These are phyloP conservation scores for Piedraia hortae DNA, from an alignment of 2,329 filamentous ascomycete genomes.

Conservation along the genomic window DNA sequence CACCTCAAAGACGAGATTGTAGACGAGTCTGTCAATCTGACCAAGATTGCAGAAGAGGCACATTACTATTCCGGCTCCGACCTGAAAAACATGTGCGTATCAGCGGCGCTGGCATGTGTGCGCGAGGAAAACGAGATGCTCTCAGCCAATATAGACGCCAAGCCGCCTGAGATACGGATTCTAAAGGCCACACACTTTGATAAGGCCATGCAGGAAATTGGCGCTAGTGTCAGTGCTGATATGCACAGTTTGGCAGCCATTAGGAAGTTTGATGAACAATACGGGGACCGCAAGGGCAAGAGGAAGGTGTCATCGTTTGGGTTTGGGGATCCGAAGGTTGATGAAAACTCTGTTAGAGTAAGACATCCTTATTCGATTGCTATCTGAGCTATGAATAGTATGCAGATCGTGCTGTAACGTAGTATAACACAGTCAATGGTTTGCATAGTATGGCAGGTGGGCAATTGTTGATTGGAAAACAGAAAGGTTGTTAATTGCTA, in stretches of 20 bases:
- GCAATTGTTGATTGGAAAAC: too few species aligned
- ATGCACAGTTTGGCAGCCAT: conserved; percentile 71
- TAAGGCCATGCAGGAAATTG: conserved; percentile 63
- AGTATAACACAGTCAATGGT: too few species aligned
- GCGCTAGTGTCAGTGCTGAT: conserved; percentile 76
- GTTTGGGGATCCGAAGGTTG: conserved; percentile 8
- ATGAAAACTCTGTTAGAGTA: conserved; percentile 11
- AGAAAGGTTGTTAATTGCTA: too few species aligned
- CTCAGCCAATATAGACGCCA: conserved; percentile 15
- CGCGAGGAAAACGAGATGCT: conserved; percentile 36
- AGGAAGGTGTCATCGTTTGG: conserved; percentile 14
- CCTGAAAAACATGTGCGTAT: conserved; percentile 57
- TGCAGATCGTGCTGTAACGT: too few species aligned
- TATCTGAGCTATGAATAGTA: too few species aligned
- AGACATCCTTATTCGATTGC: too few species aligned
- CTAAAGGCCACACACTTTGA: conserved; percentile 52
- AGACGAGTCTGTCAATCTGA: conserved; percentile 31
- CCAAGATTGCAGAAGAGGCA: conserved; percentile 35
- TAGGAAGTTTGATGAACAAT: conserved; percentile 85
- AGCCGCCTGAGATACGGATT: conserved; percentile 40
- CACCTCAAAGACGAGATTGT: conserved; percentile 41
- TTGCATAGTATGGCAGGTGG: too few species aligned
- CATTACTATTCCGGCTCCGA: conserved; percentile 61
- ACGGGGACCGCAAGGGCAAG: conserved; percentile 49
- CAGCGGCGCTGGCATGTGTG: conserved; percentile 52